Base-by-base conservation (phyloP, 257 asterid genomes). In the Thymus quinquecostatus region DNA sequence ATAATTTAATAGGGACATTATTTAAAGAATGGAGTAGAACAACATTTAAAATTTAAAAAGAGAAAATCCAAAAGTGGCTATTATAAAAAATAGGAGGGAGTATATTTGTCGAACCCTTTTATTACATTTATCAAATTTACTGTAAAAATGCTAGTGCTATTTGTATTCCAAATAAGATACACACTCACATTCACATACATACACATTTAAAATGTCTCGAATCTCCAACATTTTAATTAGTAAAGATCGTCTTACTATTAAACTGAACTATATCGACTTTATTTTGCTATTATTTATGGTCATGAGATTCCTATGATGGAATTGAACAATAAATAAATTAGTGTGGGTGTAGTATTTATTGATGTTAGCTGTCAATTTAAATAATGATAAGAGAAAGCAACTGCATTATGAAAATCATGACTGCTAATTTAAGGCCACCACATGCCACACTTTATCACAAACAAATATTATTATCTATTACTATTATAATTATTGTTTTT, bases 401-500 rank as follows among this genome's bases (percentile, higher is more conserved):
- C 61, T 66, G 28, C 60, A 77, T 59, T 60, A 47, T 73, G 61
- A 73, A 75, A 68, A 74, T 66, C 50, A 58, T 58, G 67, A 69
- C 54, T 47, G 60, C 33, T 32, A 69, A 68, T 80, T 71, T 49
- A 75, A 71, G 66, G 76, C 67, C 56, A 71, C 57, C 81, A 71
- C 81, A 68, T 75, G 78, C 72, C 45, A 66, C 45, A 66, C 75
- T 76, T 75, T 70, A 70, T 61, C 80, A 61, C 36, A 12, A 65
- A 40, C 14, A 59, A 66, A 38, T 63, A 28, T 28, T 58, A 12
- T 27, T 63, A 38, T 38, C 21, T 38, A 38, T 38, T 38, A 38
- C 6, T 38, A 21, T 21, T 21, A 21, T 21, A 21, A 21, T 21
- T 21, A 21, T 21, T 21, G 6, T 38, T 38, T 4, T 38, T 38